Percentiles rank a stretch among this genome's conserved stretches.
Conservation (phyloP, 306 rosid species). For the Abrus pulchellus region DNA sequence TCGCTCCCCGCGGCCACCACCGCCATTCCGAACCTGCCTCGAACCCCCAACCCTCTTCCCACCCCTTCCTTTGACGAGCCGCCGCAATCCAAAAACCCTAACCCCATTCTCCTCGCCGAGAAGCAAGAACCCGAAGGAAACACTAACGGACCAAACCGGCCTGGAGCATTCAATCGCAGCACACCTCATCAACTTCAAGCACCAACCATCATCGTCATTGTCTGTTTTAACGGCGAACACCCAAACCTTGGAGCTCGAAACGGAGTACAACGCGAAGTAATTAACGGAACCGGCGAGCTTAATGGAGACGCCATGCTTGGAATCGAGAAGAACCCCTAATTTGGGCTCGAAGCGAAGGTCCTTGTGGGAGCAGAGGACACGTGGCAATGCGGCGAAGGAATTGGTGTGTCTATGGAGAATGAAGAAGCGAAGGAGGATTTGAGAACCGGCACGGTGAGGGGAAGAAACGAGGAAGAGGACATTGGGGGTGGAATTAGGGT, state of each 20-base stretch:
- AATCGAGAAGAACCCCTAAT: conserved; percentile 73
- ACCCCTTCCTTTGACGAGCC: conserved; percentile 59
- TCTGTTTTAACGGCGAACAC: conserved; percentile 64
- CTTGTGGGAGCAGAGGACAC: conserved; percentile 59
- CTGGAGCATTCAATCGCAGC: conserved; percentile 74
- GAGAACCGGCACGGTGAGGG: conserved; percentile 70
- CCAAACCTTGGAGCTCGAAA: conserved; percentile 67
- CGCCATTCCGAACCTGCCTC: conserved; percentile 62
- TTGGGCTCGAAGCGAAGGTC: conserved; percentile 56
- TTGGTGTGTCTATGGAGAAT: conserved; percentile 44
- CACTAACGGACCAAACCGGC: conserved; percentile 71
- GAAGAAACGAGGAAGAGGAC: conserved; percentile 70
- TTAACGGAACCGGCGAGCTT: conserved; percentile 76
- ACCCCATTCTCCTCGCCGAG: conserved; percentile 87
- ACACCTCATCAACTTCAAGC: conserved; percentile 81
- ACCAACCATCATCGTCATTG: conserved; percentile 31
- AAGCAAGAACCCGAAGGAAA: conserved; percentile 71
- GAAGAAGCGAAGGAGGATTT: conserved; percentile 74
- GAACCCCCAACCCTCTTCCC: conserved; percentile 49
- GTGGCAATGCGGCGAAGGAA: conserved; percentile 51
- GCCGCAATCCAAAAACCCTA: conserved; percentile 72
- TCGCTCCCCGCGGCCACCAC: conserved; percentile 19
- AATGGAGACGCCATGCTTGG: conserved; percentile 72
- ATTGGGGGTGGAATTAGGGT: conserved; percentile 54
- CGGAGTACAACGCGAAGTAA: conserved; percentile 73